phyloP scores from a whole-genome alignment of 176 grass and related monocot genomes.

The Cenchrus purpureus region DNA sequence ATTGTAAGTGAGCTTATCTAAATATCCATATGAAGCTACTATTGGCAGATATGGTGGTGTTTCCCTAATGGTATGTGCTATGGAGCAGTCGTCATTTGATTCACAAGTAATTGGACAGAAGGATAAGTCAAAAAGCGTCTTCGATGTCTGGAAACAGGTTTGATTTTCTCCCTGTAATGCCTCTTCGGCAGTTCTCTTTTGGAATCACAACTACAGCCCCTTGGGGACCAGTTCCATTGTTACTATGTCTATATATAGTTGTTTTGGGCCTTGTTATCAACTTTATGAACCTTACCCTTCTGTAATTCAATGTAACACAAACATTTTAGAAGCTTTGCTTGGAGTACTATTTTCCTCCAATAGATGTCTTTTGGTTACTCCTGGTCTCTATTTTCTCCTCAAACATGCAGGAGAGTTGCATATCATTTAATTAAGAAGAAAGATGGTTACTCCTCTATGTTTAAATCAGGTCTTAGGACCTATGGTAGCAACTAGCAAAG shows the following conservation, averaged over 20 bases:
- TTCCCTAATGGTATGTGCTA: slow-evolving; percentile 41
- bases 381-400: neutral
- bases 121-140: slow-evolving; percentile 86
- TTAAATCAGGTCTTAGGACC: neutral
- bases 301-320: neutral
- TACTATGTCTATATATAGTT: slow-evolving; percentile 16
- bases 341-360: neutral
- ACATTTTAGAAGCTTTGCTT: slow-evolving; percentile 12
- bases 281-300: slow-evolving; percentile 4
- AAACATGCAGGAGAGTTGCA: neutral
- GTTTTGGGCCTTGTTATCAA: neutral
- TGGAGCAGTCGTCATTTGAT: slow-evolving; percentile 71
- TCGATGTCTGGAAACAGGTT: slow-evolving; percentile 96
- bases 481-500: slow-evolving; percentile 25
- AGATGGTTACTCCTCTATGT: neutral
- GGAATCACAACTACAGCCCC: slow-evolving; percentile 15
- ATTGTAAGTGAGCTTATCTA: slow-evolving; percentile 74
- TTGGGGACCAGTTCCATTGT: neutral
- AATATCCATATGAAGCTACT: slow-evolving; percentile 26
- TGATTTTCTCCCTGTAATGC: slow-evolving; percentile 33
- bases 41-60: neutral
- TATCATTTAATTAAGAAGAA: neutral
- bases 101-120: slow-evolving; percentile 90
- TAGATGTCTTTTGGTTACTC: neutral
- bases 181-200: slow-evolving; percentile 22